Percentiles rank a stretch among this genome's conserved stretches.
These are phyloP conservation scores for Kwoniella dendrophila DNA, from an alignment of 768 basidiomycete species.

Conservation along the genomic window DNA sequence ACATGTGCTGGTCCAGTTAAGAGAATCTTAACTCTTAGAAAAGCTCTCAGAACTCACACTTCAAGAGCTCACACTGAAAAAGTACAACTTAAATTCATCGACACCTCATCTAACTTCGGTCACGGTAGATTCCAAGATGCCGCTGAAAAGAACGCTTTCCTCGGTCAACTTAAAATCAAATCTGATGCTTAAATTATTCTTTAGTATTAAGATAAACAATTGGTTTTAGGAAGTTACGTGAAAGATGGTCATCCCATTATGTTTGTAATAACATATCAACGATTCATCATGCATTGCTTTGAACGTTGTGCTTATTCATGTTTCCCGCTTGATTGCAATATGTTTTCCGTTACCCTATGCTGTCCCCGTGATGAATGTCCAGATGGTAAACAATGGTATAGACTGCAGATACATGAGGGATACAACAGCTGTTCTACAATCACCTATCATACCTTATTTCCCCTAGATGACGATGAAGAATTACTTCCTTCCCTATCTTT, in stretches of 20 bases:
- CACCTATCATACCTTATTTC: neutral
- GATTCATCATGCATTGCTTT: no score
- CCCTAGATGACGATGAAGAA: no score
- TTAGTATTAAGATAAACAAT: neutral
- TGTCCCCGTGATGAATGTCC: no score
- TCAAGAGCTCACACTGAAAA: slow-evolving; percentile 84
- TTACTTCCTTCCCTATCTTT: neutral
- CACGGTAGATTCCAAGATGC: slow-evolving; percentile 96
- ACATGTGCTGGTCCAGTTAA: slow-evolving; percentile 95
- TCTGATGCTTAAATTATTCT: slow-evolving; percentile 38
- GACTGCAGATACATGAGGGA: no score
- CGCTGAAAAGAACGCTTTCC: slow-evolving; percentile 94
- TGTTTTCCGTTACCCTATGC: no score
- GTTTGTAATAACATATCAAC: no score
- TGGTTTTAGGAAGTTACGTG: no score
- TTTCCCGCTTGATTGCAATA: no score
- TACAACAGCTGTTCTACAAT: no score
- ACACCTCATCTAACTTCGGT: slow-evolving; percentile 95
- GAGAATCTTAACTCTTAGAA: slow-evolving; percentile 95
- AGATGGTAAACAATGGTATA: no score
- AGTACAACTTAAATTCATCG: slow-evolving; percentile 94
- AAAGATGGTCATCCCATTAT: no score
- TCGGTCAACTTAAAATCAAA: slow-evolving; percentile 61
- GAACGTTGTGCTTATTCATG: no score
- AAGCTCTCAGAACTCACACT: slow-evolving; percentile 95